Evolutionary conservation across 257 asterid species (phyloP).

Genomic region (Fraxinus quadrangulata): DNA sequence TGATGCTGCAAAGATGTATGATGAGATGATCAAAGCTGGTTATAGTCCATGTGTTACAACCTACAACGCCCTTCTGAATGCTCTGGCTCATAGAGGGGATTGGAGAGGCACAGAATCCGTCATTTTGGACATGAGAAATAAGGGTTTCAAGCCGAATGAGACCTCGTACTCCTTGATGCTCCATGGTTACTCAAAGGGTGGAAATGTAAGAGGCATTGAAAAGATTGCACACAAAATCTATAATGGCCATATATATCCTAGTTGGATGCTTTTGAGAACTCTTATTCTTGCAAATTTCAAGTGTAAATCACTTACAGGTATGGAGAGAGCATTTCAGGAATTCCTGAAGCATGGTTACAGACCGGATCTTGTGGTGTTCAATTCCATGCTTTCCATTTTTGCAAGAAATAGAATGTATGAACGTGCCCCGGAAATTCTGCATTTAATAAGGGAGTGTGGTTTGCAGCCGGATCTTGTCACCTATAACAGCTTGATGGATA

Average conservation of each 20-base stretch:
- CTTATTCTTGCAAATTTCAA: conserved; percentile 77
- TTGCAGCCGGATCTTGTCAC: conserved; percentile 80
- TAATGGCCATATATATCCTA: conserved; percentile 79
- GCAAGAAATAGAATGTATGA: conserved; percentile 77
- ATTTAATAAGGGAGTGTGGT: conserved; percentile 61
- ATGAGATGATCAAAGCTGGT: conserved; percentile 84
- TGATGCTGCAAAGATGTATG: conserved; percentile 67
- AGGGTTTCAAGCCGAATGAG: conserved; percentile 87
- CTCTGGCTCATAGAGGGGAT: conserved; percentile 83
- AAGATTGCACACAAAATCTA: conserved; percentile 75
- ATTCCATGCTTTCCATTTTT: conserved; percentile 78
- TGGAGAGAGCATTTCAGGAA: conserved; percentile 94
- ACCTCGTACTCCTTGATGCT: conserved; percentile 81
- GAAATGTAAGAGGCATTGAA: conserved; percentile 74
- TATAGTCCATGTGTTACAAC: conserved; percentile 80
- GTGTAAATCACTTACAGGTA: conserved; percentile 71
- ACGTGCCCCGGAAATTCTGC: conserved; percentile 72
- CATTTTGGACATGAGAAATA: conserved; percentile 63
- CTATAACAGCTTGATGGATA: conserved; percentile 90
- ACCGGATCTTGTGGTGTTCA: conserved; percentile 77
- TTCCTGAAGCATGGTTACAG: conserved; percentile 70
- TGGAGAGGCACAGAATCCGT: conserved; percentile 76
- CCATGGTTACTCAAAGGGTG: conserved; percentile 82
- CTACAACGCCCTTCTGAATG: conserved; percentile 84
- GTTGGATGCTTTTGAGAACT: conserved; percentile 88